Evolutionary conservation across 805 yeast species (phyloP).

Genomic region (Ogataea ramenticola): DNA sequence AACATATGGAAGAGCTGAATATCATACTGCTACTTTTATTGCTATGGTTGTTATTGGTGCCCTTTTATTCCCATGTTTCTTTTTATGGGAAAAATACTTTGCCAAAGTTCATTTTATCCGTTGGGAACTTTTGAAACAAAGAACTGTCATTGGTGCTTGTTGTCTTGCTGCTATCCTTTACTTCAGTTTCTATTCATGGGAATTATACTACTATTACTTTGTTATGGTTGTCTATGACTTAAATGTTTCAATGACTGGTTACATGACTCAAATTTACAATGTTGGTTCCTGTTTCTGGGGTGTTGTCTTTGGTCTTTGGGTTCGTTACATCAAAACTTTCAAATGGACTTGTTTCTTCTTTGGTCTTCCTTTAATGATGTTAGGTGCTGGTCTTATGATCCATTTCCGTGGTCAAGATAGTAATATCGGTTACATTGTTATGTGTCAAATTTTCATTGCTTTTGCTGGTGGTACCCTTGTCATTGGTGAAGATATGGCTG

Average conservation of each 20-base stretch:
- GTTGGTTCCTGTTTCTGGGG: constrained; percentile 19
- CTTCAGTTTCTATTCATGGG: constrained; percentile 20
- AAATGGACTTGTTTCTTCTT: constrained; percentile 15
- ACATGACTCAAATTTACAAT: constrained; percentile 18
- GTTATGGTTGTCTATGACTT: constrained; percentile 16
- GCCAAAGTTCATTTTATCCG: constrained; percentile 20
- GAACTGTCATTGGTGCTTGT: constrained; percentile 23
- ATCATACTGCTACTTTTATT: constrained; percentile 33
- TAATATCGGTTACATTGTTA: constrained; percentile 17
- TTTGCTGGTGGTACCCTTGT: constrained; percentile 33
- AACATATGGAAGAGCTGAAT: constrained; percentile 22
- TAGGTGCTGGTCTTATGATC: constrained; percentile 20
- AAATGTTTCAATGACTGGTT: constrained; percentile 14
- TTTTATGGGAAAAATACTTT: constrained; percentile 27
- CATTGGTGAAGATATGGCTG: constrained; percentile 25
- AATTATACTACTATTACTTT: constrained; percentile 14
- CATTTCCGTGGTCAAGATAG: constrained; percentile 16
- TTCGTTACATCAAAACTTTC: constrained; percentile 15
- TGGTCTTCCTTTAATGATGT: constrained; percentile 14
- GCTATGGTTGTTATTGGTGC: constrained; percentile 38
- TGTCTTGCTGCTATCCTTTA: constrained; percentile 8
- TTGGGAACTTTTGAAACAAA: constrained; percentile 17
- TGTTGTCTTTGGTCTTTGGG: constrained; percentile 13
- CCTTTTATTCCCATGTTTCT: constrained; percentile 25
- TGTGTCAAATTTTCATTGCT: constrained; percentile 29